Base-by-base conservation (phyloP, 768 basidiomycete species). In the Austroboletus eburneus region DNA sequence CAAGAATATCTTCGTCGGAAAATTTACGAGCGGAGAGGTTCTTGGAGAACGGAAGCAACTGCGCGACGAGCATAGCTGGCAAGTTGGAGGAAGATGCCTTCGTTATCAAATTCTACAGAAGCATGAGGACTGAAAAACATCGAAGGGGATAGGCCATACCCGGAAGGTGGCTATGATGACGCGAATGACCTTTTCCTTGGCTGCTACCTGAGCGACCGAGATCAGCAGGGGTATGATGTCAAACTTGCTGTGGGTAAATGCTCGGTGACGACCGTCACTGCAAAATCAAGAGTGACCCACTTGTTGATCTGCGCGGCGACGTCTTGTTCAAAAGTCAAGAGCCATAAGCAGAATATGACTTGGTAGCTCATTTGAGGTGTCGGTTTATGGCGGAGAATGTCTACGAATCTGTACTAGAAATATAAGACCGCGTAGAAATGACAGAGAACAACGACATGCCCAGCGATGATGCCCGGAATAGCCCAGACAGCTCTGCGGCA, bases 341-440 rank as follows among this genome's bases (percentile, higher is more conserved):
- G 71, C 96, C 96, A 99, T 51, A 97, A 72, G 64, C 91, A 95
- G 63, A 91, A 89, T 21, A 81, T 81, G 35, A 93, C 83, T 74
- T 96, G 93, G 63, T 98, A 99, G 69, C 81, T 87, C 83, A 95
- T 90, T 69, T 99, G 96, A 17, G 94, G 90, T 18, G 83, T 81
- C 14, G 89, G 83, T 51, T 81, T 87, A 43, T 82, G 74, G 58
- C 83, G 85, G 46, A 97, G 72, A 21, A 90, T 86, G 24, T 93
- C 88, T 5, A 93, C 78, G 37, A 96, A 73, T 18, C 92, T 95
- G 57, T 8, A 25, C 8, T 20, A n/a, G 36, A 46, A 17, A 34
- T 22, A 13, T 48, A 39, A 45, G 38, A 18, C 6, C 6, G 3
- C 16, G 2, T 7, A 18, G 16, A 40, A 14, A 17, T 18, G 21